These are phyloP conservation scores for Ploettnerulaceae sp. DNA, from an alignment of 2,329 filamentous ascomycete species.

Conservation along the genomic window DNA sequence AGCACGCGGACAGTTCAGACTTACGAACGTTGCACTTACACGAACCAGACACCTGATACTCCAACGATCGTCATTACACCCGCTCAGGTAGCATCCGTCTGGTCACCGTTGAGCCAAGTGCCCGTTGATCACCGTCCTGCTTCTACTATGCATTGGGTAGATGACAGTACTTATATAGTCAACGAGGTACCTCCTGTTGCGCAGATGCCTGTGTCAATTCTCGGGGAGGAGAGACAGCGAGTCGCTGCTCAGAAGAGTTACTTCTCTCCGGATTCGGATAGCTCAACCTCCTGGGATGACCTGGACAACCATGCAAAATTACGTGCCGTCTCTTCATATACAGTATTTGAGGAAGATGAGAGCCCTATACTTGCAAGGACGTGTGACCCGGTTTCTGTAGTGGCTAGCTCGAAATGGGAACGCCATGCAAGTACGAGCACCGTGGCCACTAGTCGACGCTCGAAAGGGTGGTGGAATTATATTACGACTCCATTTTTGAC, in stretches of 20 bases:
- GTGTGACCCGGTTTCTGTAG: slow-evolving; percentile 37
- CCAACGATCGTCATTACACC: slow-evolving; percentile 51
- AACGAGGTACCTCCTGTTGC: slow-evolving; percentile 55
- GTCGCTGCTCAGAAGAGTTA: slow-evolving; percentile 28
- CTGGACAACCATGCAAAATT: slow-evolving; percentile 24
- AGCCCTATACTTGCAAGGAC: slow-evolving; percentile 38
- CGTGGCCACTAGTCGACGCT: slow-evolving; percentile 42
- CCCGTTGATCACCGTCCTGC: background rate
- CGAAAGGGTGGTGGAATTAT: slow-evolving; percentile 73
- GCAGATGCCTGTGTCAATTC: slow-evolving; percentile 41
- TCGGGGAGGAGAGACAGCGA: slow-evolving; percentile 26
- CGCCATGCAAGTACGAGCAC: slow-evolving; percentile 29
- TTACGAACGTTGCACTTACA: slow-evolving; percentile 24
- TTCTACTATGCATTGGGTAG: background rate
- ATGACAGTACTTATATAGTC: background rate
- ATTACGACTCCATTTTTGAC: slow-evolving; percentile 64
- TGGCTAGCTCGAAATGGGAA: slow-evolving; percentile 15
- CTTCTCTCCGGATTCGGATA: slow-evolving; percentile 32
- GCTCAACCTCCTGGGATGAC: slow-evolving; percentile 28
- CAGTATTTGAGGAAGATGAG: slow-evolving; percentile 67
- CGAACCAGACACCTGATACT: slow-evolving; percentile 33
- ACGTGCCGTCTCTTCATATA: slow-evolving; percentile 44
- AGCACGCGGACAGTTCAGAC: slow-evolving; percentile 24
- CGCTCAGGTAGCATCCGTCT: slow-evolving; percentile 38
- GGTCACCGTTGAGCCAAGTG: slow-evolving; percentile 27